Evolutionary conservation across 306 rosid genomes (phyloP).

Genomic region (Sophora flavescens): DNA sequence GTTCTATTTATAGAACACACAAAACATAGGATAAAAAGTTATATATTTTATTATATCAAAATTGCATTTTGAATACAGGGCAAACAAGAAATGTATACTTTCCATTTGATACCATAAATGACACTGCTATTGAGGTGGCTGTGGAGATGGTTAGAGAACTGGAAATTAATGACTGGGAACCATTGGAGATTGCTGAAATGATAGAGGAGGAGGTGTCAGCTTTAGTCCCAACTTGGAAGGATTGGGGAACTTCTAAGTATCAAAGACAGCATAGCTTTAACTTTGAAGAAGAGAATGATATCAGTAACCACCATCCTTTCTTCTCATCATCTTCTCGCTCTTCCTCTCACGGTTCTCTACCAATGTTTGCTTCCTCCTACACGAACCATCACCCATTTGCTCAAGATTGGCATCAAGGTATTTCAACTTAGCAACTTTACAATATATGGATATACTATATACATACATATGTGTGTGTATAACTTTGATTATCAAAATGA

Average conservation of each 20-base stretch:
- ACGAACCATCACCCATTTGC: constrained; percentile 40
- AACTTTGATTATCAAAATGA: no score
- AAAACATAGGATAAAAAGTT: no score
- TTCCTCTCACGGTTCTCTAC: constrained; percentile 68
- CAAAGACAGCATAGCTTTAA: constrained; percentile 65
- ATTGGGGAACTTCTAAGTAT: constrained; percentile 48
- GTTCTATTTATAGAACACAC: no score
- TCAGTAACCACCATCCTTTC: constrained; percentile 54
- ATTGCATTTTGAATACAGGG: constrained; percentile 52
- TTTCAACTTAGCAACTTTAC: no score
- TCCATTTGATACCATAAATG: constrained; percentile 73
- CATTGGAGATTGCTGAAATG: constrained; percentile 80
- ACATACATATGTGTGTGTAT: no score
- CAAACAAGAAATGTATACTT: constrained; percentile 72
- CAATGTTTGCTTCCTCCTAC: constrained; percentile 51
- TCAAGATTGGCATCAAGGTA: constrained; percentile 69
- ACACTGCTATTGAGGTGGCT: constrained; percentile 88
- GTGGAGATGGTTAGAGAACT: constrained; percentile 90
- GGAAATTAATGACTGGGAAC: constrained; percentile 83
- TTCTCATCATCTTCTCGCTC: constrained; percentile 61
- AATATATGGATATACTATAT: no score
- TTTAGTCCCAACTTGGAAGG: constrained; percentile 70
- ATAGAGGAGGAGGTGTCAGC: constrained; percentile 77
- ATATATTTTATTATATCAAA: background rate
- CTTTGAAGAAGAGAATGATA: constrained; percentile 60